phyloP scores from a whole-genome alignment of 345 rosid genomes.

The Ricinus communis region DNA sequence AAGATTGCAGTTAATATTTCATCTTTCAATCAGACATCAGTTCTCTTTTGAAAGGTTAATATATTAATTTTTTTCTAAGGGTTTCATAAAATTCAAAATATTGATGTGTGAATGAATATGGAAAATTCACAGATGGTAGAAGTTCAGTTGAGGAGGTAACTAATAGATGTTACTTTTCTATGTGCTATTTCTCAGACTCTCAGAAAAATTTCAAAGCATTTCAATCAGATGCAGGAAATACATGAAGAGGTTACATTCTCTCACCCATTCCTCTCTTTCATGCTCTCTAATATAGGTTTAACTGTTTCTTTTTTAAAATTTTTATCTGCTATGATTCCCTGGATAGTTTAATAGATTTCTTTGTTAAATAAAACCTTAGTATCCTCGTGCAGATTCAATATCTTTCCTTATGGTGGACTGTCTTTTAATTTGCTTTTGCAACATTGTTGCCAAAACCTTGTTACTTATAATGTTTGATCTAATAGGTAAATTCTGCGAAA shows the following conservation, averaged over 20 bases:
- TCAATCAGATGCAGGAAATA: slow-evolving; percentile 64
- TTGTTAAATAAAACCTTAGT: background rate
- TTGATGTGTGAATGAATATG: background rate
- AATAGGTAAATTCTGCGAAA: slow-evolving; percentile 73
- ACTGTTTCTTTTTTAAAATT: background rate
- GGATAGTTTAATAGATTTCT: background rate
- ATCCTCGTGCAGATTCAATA: background rate
- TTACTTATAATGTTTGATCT: background rate
- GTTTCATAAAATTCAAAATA: background rate
- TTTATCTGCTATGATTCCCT: background rate
- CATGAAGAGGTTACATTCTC: slow-evolving; percentile 59
- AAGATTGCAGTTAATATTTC: background rate
- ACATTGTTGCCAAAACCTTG: background rate
- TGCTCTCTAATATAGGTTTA: slow-evolving; percentile 1
- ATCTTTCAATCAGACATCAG: background rate
- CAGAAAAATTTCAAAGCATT: slow-evolving; percentile 76
- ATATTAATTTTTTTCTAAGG: background rate
- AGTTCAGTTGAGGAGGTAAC: slow-evolving; percentile 3
- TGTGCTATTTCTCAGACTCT: slow-evolving; percentile 49
- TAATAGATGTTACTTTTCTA: slow-evolving; percentile 19
- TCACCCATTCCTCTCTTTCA: background rate
- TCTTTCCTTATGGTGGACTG: background rate
- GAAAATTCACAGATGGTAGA: background rate
- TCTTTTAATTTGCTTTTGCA: background rate
- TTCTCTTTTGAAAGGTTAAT: background rate